A percentile compares a stretch with the other conserved stretches of the same genome.
These are phyloP conservation scores for Conringia planisiliqua DNA, from an alignment of 345 rosid species.

Conservation along the genomic window DNA sequence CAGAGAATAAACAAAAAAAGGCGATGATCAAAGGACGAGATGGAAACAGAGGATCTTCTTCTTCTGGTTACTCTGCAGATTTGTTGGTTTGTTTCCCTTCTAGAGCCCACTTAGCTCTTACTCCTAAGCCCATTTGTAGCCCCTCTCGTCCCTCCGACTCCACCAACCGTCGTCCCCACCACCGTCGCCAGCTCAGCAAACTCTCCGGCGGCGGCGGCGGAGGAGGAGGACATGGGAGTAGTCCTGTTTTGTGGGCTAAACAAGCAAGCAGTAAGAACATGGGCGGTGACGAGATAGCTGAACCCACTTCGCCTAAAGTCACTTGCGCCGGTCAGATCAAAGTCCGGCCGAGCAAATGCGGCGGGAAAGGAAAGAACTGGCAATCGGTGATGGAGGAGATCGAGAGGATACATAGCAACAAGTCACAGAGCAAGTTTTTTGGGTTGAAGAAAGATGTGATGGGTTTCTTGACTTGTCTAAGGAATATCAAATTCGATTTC, in stretches of 20 bases:
- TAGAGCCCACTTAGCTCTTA: constrained; percentile 61
- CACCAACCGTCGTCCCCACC: constrained; percentile 44
- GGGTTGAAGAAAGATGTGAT: constrained; percentile 72
- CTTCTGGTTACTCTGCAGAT: constrained; percentile 68
- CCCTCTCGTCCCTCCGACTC: constrained; percentile 54
- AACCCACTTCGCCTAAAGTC: constrained; percentile 89
- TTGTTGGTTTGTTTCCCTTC: constrained; percentile 89
- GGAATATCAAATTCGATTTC: constrained; percentile 54
- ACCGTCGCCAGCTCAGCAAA: constrained; percentile 40
- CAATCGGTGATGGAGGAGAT: constrained; percentile 81
- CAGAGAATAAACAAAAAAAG: neutral
- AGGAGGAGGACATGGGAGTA: constrained; percentile 36
- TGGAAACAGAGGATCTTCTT: constrained; percentile 39
- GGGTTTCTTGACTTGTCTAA: constrained; percentile 71
- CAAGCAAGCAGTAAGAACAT: constrained; percentile 44
- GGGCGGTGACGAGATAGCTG: constrained; percentile 46
- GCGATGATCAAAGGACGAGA: constrained; percentile 71
- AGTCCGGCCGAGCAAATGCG: constrained; percentile 55
- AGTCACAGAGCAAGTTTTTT: constrained; percentile 44
- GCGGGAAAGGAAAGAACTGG: constrained; percentile 52
- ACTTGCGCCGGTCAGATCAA: constrained; percentile 97
- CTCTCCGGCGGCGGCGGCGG: constrained; percentile 23
- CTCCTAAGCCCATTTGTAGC: constrained; percentile 71
- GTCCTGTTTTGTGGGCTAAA: constrained; percentile 72
- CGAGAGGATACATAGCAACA: constrained; percentile 50